A percentile compares a stretch with the other conserved stretches of the same genome.
Conservation (phyloP, 2,329 filamentous ascomycete genomes). For the Lachnellula cervina region DNA sequence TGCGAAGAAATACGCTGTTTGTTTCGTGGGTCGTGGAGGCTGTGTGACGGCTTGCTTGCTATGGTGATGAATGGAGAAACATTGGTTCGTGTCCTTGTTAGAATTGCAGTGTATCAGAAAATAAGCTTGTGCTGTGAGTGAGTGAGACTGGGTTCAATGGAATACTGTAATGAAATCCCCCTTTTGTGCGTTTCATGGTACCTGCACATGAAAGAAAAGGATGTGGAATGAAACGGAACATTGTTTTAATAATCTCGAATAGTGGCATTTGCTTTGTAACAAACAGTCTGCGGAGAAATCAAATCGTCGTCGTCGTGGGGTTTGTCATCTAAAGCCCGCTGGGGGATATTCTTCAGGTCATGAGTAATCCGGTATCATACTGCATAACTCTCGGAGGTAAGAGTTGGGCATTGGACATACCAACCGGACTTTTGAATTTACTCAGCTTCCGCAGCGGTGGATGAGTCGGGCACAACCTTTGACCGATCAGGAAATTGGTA, state of each 20-base stretch:
- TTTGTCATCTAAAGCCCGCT: not conserved
- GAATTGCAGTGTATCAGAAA: not conserved
- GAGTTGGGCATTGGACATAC: not conserved
- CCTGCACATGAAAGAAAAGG: not conserved
- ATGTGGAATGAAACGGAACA: not conserved
- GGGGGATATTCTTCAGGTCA: no score
- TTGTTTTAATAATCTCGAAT: not conserved
- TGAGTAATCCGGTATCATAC: not conserved
- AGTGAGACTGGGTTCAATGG: not conserved
- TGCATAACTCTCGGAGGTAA: no score
- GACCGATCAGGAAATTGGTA: no score
- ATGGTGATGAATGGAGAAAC: not conserved
- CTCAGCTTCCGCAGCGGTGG: not conserved
- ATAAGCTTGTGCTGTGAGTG: not conserved
- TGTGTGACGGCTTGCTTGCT: not conserved
- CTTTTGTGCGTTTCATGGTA: no score
- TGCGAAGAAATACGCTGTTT: no score
- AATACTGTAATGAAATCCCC: no score
- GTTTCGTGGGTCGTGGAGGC: not conserved
- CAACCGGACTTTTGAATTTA: not conserved
- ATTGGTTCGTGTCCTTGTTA: no score
- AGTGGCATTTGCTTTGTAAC: conserved; percentile 4
- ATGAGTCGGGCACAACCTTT: no score
- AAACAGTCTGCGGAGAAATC: not conserved
- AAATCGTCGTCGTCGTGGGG: not conserved